Base-by-base conservation (phyloP, 495 filamentous ascomycete genomes). In the Podospora conica region DNA sequence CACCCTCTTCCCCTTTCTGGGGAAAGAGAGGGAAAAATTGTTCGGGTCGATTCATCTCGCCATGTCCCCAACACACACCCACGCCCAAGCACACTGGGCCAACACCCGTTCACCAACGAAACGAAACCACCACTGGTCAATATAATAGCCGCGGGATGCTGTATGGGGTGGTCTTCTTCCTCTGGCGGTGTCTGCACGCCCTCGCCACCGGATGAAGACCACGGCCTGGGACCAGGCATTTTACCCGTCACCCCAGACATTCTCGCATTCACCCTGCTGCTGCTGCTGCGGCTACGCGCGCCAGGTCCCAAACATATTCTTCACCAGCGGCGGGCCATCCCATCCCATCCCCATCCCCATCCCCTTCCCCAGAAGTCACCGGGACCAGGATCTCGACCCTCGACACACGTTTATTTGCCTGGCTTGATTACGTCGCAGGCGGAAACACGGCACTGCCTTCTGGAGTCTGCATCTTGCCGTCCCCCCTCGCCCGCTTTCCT, bases 191-290 rank as follows among this genome's bases (percentile, higher is more conserved):
- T 48, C 40, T 48, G 40, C 40, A 48, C 58, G 18, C 31, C 31
- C 65, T 74, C 66, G 73, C 71, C 72, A 70, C 74, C 73, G 69
- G 68, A 25, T 73, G 71, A 73, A 70, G 65, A 40, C 31, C 55
- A 25, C 64, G 67, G n/a, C n/a, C n/a, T n/a, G n/a, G n/a, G 69
- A 70, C 69, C 68, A 66, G 71, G 63, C 71, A 75, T 67, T 73
- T 75, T 76, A 76, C 65, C 74, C 73, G 71, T 69, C 53, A 71
- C 72, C 65, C 69, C 69, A 73, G 67, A 75, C 73, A 72, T 68
- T 68, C 61, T 66, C 66, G 69, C 74, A 73, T 76, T 75, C 73
- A 75, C 71, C 73, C 73, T 75, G 66, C 63, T 60, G 66, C 73
- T 75, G 66, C 63, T 60, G 66, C 72, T 71, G 74, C 74, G 72